phyloP scores from a whole-genome alignment of 805 yeast genomes.

The Ogataea pignaliae region DNA sequence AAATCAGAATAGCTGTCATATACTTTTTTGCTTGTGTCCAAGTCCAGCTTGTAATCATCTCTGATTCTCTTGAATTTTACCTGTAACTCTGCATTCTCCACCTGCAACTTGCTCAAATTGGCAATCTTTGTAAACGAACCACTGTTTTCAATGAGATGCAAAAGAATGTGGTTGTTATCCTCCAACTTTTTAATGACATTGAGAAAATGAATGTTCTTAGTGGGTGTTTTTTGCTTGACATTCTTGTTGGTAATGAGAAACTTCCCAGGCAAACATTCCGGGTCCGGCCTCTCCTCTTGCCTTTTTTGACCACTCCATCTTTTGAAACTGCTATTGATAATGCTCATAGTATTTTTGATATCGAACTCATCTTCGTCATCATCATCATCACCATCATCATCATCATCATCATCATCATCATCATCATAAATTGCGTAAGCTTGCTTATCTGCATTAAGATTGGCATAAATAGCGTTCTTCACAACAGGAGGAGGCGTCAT shows the following conservation, averaged over 20 bases:
- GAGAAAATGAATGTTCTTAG: too few relatives aligned
- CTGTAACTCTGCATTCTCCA: slow-evolving; percentile 14
- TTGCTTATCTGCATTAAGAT: too few relatives aligned
- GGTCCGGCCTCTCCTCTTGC: slow-evolving; percentile 9
- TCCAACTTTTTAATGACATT: slow-evolving; percentile 5
- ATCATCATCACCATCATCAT: not conserved
- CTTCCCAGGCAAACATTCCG: slow-evolving; percentile 16
- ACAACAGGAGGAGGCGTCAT: too few relatives aligned
- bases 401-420: too few relatives aligned
- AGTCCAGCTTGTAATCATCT: slow-evolving; percentile 21
- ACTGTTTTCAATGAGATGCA: slow-evolving; percentile 9
- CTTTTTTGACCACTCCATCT: slow-evolving; percentile 9
- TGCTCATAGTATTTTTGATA: slow-evolving; percentile 20
- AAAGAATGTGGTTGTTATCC: slow-evolving; percentile 9
- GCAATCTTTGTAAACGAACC: slow-evolving; percentile 11
- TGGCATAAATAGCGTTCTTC: too few relatives aligned
- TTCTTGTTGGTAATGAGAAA: slow-evolving; percentile 4
- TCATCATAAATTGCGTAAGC: too few relatives aligned
- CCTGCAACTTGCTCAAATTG: slow-evolving; percentile 9
- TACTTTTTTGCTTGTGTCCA: slow-evolving; percentile 20
- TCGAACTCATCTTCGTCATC: slow-evolving; percentile 12
- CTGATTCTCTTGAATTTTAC: slow-evolving; percentile 17
- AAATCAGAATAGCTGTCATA: slow-evolving; percentile 24
- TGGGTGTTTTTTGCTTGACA: too few relatives aligned
- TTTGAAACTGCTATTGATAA: slow-evolving; percentile 14